A percentile compares a stretch with the other conserved stretches of the same genome.
phyloP scores from a whole-genome alignment of 768 basidiomycete genomes.

The Calocybe indica region DNA sequence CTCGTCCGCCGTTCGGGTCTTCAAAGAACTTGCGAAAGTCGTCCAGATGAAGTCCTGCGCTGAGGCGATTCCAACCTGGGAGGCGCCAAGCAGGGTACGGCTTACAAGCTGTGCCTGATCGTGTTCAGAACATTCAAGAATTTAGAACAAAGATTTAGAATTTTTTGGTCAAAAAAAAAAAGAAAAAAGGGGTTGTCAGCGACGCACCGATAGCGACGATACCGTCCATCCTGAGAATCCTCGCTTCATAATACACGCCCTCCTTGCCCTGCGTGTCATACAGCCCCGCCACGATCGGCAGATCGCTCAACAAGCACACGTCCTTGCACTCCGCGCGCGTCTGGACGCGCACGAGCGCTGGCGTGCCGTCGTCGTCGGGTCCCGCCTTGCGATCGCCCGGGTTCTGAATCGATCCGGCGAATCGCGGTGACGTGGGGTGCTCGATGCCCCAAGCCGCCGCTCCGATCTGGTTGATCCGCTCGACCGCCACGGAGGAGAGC shows the following conservation, averaged over 20 bases:
- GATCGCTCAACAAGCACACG: constrained; percentile 49
- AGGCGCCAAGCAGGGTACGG: constrained; percentile 63
- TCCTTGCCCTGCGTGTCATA: constrained; percentile 48
- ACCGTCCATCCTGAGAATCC: constrained; percentile 51
- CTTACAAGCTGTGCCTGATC: constrained; percentile 52
- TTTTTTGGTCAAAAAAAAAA: too few relatives aligned
- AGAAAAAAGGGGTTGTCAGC: neutral
- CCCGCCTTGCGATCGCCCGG: constrained; percentile 23
- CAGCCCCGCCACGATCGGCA: constrained; percentile 55
- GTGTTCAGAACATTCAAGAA: neutral
- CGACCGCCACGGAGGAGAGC: constrained; percentile 46
- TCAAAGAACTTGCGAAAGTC: constrained; percentile 73
- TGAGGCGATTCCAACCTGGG: constrained; percentile 68
- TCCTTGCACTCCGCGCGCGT: constrained; percentile 39
- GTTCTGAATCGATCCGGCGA: constrained; percentile 36
- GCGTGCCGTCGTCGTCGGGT: neutral
- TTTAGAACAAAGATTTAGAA: constrained; percentile 1
- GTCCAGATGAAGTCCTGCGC: constrained; percentile 62
- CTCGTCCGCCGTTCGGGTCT: constrained; percentile 57
- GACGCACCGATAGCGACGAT: constrained; percentile 52
- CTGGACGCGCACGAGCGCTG: constrained; percentile 33
- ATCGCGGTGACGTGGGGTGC: constrained; percentile 32
- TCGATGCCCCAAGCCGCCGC: constrained; percentile 51
- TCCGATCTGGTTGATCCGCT: constrained; percentile 41
- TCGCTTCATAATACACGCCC: constrained; percentile 62